Base-by-base conservation (phyloP, 2,329 filamentous ascomycete species). In the Exophiala spinifera region DNA sequence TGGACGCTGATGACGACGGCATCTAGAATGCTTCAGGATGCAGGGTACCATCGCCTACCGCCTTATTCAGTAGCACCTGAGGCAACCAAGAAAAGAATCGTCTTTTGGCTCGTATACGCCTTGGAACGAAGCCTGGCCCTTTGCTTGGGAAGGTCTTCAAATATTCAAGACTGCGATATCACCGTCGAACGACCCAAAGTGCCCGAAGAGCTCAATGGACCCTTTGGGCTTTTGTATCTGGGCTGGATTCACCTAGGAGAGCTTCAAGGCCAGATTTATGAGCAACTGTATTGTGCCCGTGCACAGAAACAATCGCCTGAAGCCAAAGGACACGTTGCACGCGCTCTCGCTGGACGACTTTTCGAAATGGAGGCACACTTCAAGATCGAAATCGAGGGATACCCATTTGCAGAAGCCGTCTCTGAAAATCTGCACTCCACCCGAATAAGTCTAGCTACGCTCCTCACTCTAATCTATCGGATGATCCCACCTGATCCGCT, bases 1-100 rank as follows among this genome's bases (percentile, higher is more conserved):
- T 85, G 83, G 79, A 79, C 82, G n/a, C 70, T 87, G 15, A 79
- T 78, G 20, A 80, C 78, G 5, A 76, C 77, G 15, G 84, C 83
- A 0, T 78, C 79, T 11, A 76, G 80, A 48, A 72, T 87, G 49
- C 85, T 82, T 59, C 81, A 84, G 61, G 80, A 79, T 0, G 76
- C 85, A 3, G 84, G 84, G 2, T 85, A 82, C 56, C 84, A 86
- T 64, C 76, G 80, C 25, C 45, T 70, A 28, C 67, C 67, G 11
- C 61, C 68, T 34, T 59, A 63, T 36, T 46, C 49, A 7, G 44
- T 51, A 2, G 55, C 37, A 10, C 49, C 55, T 62, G 68, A 23
- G 64, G 69, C 64, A 57, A 69, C 40, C 36, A 65, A 34, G 56
- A 66, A 52, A 54, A 55, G 23, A 8, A 46, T 17, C 20, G 46